phyloP scores from a whole-genome alignment of 2,329 filamentous ascomycete species.

The Scytalidium lignicola region DNA sequence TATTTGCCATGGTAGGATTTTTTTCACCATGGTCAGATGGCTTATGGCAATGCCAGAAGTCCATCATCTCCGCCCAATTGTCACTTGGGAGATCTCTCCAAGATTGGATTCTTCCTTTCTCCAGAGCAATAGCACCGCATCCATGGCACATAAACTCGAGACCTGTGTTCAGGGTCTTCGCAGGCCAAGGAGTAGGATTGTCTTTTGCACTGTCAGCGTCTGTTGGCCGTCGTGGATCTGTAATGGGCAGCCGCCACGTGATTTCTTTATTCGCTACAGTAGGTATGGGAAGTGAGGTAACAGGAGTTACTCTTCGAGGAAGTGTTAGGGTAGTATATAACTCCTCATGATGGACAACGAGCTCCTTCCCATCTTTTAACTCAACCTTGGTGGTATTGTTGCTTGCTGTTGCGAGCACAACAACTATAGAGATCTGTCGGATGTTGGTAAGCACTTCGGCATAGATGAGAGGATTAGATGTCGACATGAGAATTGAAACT shows the following conservation, averaged over 20 bases:
- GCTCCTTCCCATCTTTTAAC: slow-evolving; percentile 39
- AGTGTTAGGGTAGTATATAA: slow-evolving; percentile 32
- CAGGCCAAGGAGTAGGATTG: slow-evolving; percentile 43
- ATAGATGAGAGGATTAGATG: slow-evolving; percentile 39
- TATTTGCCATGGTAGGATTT: slow-evolving; percentile 41
- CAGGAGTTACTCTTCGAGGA: slow-evolving; percentile 28
- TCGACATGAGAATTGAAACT: slow-evolving; percentile 12
- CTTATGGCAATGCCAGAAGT: slow-evolving; percentile 99
- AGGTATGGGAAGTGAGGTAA: slow-evolving; percentile 13
- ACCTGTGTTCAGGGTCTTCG: slow-evolving; percentile 37
- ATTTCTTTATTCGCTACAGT: slow-evolving; percentile 28
- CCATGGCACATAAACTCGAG: slow-evolving; percentile 29
- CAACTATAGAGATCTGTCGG: slow-evolving; percentile 55
- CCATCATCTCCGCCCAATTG: slow-evolving; percentile 99
- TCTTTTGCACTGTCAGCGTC: slow-evolving; percentile 13
- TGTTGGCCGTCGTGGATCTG: slow-evolving; percentile 5
- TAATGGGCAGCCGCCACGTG: slow-evolving; percentile 51
- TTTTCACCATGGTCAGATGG: slow-evolving; percentile 53
- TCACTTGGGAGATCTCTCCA: slow-evolving; percentile 97
- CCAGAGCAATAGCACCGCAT: slow-evolving; percentile 40
- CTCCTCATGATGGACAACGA: slow-evolving; percentile 45
- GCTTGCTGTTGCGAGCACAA: slow-evolving; percentile 38
- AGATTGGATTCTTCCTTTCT: slow-evolving; percentile 33
- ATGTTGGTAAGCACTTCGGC: slow-evolving; percentile 63
- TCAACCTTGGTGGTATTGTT: slow-evolving; percentile 22